phyloP scores from a whole-genome alignment of 129 eudicot species.

The Tanacetum coccineum region DNA sequence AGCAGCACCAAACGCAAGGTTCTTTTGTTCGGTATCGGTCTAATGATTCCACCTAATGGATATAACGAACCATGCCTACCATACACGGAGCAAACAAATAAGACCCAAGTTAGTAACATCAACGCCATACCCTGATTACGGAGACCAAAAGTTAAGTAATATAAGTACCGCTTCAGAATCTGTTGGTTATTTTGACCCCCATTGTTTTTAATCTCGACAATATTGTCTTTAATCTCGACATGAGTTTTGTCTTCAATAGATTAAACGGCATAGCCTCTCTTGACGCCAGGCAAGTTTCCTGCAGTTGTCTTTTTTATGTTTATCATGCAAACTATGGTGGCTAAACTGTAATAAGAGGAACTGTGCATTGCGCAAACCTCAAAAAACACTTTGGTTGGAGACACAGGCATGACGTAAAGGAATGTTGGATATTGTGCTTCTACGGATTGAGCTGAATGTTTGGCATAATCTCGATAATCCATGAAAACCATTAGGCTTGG shows the following conservation, averaged over 20 bases:
- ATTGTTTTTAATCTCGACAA: no score
- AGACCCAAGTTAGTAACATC: constrained; percentile 1
- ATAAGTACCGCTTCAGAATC: constrained; percentile 82
- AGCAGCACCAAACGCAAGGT: constrained; percentile 99
- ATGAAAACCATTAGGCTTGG: constrained; percentile 96
- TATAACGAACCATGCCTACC: constrained; percentile 99
- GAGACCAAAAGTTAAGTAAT: constrained; percentile 13
- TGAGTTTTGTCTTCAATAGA: constrained; percentile 67
- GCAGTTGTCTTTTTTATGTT: constrained; percentile 22
- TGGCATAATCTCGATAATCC: constrained; percentile 81
- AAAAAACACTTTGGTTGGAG: constrained; percentile 86
- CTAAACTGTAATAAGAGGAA: neutral
- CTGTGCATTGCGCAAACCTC: constrained; percentile 52
- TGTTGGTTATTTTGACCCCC: constrained; percentile 66
- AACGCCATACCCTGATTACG: neutral
- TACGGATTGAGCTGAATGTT: constrained; percentile 33
- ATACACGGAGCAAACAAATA: constrained; percentile 4
- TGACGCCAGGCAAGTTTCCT: constrained; percentile 98
- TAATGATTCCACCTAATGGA: constrained; percentile 96
- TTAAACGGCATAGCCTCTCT: constrained; percentile 96
- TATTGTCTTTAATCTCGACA: constrained; percentile 83
- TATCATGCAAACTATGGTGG: neutral
- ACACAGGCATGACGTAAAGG: constrained; percentile 95
- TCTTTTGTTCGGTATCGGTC: constrained; percentile 95
- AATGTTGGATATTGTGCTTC: constrained; percentile 91